Evolutionary conservation across 1,284 basidiomycete species (phyloP).

Genomic region (Acaromyces ingoldii): DNA sequence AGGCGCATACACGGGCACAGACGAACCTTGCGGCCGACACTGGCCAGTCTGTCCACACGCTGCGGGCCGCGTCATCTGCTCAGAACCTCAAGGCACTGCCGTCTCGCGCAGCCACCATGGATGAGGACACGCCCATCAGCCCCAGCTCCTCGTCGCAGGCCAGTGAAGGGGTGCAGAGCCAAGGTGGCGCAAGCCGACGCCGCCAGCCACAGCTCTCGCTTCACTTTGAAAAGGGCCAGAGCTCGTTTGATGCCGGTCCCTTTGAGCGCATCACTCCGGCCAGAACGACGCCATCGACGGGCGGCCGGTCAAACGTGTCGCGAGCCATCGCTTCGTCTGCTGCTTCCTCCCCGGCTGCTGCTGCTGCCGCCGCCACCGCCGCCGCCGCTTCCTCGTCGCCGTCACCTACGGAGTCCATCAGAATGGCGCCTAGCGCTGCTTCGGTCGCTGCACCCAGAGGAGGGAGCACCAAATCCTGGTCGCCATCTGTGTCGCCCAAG

Average conservation of each 20-base stretch:
- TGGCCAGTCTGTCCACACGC: constrained; percentile 25
- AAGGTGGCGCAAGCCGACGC: constrained; percentile 6
- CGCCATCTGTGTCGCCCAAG: neutral
- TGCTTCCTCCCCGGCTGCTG: neutral
- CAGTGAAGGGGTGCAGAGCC: constrained; percentile 16
- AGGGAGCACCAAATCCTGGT: neutral
- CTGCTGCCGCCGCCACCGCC: neutral
- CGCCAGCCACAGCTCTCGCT: constrained; percentile 29
- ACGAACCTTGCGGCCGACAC: no score
- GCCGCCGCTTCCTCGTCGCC: neutral
- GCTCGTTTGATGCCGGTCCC: constrained; percentile 33
- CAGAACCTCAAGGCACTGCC: constrained; percentile 17
- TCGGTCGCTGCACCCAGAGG: no score
- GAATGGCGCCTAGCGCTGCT: no score
- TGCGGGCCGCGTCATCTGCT: constrained; percentile 28
- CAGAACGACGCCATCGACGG: neutral
- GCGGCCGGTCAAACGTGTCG: no score
- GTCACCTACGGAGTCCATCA: neutral
- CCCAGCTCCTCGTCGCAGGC: constrained; percentile 23
- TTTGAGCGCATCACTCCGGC: constrained; percentile 22
- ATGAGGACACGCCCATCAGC: constrained; percentile 12
- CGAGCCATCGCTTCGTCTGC: neutral
- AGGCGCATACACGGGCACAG: no score
- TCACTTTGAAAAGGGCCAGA: constrained; percentile 39
- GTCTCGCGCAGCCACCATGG: neutral